Conservation (phyloP, 805 yeast species). For the Candida multigemmis region DNA sequence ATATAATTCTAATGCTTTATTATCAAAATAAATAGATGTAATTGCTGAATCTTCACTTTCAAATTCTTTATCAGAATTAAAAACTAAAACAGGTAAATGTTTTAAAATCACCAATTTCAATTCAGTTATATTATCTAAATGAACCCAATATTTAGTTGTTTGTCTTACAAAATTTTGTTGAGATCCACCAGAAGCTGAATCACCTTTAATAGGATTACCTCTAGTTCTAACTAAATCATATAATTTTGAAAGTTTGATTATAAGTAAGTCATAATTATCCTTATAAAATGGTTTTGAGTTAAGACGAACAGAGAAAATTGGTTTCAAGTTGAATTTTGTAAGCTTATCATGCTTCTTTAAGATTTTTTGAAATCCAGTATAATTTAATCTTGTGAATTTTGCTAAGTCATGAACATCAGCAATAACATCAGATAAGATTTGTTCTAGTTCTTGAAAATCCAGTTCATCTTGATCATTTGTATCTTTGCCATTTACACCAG, state of each 20-base stretch:
- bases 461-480: constrained; percentile 28
- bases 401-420: constrained; percentile 97
- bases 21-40: constrained; percentile 93
- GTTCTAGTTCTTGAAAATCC: constrained; percentile 35
- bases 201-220: constrained; percentile 93
- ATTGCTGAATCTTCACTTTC: constrained; percentile 93
- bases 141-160: constrained; percentile 99
- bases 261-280: constrained; percentile 83
- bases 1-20: constrained; percentile 80
- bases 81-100: constrained; percentile 94
- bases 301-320: constrained; percentile 87
- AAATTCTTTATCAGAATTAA: constrained; percentile 93
- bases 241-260: constrained; percentile 79
- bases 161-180: constrained; percentile 98
- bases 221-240: constrained; percentile 92
- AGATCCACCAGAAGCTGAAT: constrained; percentile 94
- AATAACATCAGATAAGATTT: constrained; percentile 59
- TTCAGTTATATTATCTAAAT: constrained; percentile 96
- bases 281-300: constrained; percentile 93
- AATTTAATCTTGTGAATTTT: constrained; percentile 85
- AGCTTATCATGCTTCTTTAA: constrained; percentile 93
- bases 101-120: constrained; percentile 85
- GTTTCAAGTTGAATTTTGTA: constrained; percentile 64
- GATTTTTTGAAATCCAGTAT: constrained; percentile 95
- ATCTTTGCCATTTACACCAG: constrained; percentile 21